These are phyloP conservation scores for Paramecium sonneborni DNA, from an alignment of 73 alveolate genomes.

Conservation along the genomic window DNA sequence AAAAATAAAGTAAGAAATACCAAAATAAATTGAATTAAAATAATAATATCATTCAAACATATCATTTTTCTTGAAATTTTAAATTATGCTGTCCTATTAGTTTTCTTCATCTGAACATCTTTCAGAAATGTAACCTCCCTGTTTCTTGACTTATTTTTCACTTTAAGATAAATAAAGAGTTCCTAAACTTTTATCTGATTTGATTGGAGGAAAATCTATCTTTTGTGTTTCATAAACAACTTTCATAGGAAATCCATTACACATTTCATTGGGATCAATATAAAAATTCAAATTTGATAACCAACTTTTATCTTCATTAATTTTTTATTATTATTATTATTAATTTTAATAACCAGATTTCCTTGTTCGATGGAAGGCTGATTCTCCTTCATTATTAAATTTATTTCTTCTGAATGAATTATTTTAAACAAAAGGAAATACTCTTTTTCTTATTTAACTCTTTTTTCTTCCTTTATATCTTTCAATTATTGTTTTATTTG, in stretches of 20 bases:
- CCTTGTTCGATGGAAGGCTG: not conserved
- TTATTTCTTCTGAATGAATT: not conserved
- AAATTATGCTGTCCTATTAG: not conserved
- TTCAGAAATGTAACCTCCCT: not conserved
- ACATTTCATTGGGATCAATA: not conserved
- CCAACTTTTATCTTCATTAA: not conserved
- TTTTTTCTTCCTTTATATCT: not conserved
- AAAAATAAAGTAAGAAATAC: not conserved
- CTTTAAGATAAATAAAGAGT: not conserved
- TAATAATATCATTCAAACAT: not conserved
- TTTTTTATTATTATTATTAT: too few species aligned
- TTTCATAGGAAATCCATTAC: constrained; percentile 27
- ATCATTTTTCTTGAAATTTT: not conserved
- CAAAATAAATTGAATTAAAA: not conserved
- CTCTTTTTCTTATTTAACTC: not conserved
- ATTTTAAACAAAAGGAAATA: not conserved
- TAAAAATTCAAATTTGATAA: not conserved
- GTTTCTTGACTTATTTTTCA: not conserved
- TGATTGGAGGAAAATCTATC: not conserved
- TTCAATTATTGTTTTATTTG: not conserved
- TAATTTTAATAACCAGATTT: not conserved
- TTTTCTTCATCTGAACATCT: not conserved
- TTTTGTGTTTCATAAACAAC: not conserved
- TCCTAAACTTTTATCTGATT: not conserved
- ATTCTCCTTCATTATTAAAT: not conserved